Conservation (phyloP, 73 alveolate species). For the Paramecium pentaurelia region DNA sequence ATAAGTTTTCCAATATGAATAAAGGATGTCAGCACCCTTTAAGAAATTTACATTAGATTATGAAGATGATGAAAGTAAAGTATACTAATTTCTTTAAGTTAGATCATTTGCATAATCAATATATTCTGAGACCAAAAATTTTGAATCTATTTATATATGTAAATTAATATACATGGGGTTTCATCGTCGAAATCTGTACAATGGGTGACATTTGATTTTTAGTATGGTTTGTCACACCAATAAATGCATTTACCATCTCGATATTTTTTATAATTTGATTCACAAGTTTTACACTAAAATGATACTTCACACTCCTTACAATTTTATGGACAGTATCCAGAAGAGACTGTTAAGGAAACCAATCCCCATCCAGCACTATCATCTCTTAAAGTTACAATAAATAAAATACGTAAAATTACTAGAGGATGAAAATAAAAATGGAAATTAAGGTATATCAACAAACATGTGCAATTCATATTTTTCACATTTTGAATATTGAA, state of each 20-base stretch:
- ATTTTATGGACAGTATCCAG: neutral
- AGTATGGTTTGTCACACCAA: neutral
- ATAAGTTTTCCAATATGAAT: neutral
- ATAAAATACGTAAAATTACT: neutral
- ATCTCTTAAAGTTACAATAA: neutral
- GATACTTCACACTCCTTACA: neutral
- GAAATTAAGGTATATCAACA: neutral
- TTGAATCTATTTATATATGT: neutral
- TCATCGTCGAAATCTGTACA: neutral
- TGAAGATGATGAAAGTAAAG: neutral
- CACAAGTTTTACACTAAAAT: neutral
- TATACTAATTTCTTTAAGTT: neutral
- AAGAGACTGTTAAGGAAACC: neutral
- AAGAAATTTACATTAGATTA: no score
- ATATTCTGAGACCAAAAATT: neutral
- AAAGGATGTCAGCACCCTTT: neutral
- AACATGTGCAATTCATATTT: neutral
- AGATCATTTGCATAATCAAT: neutral
- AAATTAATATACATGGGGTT: neutral
- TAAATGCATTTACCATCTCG: neutral
- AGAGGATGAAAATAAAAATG: neutral
- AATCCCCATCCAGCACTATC: neutral
- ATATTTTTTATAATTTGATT: no score
- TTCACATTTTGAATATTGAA: neutral
- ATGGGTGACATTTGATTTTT: neutral